phyloP scores from a whole-genome alignment of 1,139 yeast species.

The Scheffersomyces insectosa region DNA sequence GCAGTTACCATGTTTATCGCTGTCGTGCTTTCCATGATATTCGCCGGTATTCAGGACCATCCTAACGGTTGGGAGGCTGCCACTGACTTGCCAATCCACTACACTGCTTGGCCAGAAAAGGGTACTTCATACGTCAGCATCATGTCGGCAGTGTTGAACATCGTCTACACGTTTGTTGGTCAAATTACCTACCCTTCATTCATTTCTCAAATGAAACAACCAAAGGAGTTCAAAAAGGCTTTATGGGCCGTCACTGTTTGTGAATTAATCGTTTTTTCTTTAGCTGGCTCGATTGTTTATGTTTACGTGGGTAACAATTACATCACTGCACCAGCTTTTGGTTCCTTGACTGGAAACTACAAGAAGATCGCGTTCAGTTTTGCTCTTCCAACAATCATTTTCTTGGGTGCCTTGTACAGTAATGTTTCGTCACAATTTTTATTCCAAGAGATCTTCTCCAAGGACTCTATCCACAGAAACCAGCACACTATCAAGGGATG shows the following conservation, averaged over 20 bases:
- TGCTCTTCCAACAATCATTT: conserved; percentile 59
- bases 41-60: conserved; percentile 54
- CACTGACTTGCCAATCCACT: conserved; percentile 34
- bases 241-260: conserved; percentile 50
- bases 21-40: conserved; percentile 51
- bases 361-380: conserved; percentile 61
- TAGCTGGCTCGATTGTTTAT: conserved; percentile 58
- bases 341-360: conserved; percentile 45
- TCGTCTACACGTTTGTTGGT: conserved; percentile 63
- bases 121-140: conserved; percentile 56
- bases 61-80: conserved; percentile 42
- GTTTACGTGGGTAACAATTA: conserved; percentile 58
- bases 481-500: conserved; percentile 54
- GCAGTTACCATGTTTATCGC: conserved; percentile 61
- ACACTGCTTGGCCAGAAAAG: conserved; percentile 48
- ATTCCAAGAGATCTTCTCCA: conserved; percentile 45
- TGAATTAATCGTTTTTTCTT: conserved; percentile 49
- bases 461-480: conserved; percentile 43
- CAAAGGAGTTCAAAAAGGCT: conserved; percentile 59
- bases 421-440: conserved; percentile 55
- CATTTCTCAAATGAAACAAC: conserved; percentile 60
- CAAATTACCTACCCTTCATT: conserved; percentile 65
- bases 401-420: conserved; percentile 56
- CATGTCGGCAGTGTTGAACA: conserved; percentile 59
- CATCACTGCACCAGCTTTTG: conserved; percentile 61